phyloP scores from a whole-genome alignment of 768 basidiomycete genomes.

The Mycena pura region DNA sequence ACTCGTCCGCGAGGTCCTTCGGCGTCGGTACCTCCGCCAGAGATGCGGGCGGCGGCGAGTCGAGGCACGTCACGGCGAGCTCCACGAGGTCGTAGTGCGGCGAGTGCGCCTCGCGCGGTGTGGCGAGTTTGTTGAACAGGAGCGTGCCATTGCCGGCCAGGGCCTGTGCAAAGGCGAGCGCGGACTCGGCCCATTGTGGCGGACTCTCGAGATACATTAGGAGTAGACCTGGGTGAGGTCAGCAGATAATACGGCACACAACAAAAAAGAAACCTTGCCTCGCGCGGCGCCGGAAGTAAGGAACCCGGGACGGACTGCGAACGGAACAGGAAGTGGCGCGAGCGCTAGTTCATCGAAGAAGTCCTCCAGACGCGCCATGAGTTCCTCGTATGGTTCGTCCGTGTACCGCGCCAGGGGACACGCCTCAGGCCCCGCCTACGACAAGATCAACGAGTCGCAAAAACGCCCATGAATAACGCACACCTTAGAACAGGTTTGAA shows the following conservation, averaged over 20 bases:
- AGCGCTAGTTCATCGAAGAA: conserved; percentile 27
- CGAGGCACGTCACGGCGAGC: conserved; percentile 27
- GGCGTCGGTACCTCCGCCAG: conserved; percentile 13
- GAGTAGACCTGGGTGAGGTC: conserved; percentile 17
- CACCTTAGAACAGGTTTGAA: conserved; percentile 23
- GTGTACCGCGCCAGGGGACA: conserved; percentile 25
- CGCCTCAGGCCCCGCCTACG: conserved; percentile 25
- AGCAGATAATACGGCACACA: no score
- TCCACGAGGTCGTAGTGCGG: conserved; percentile 13
- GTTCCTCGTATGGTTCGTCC: conserved; percentile 14
- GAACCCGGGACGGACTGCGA: conserved; percentile 21
- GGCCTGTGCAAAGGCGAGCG: conserved; percentile 16
- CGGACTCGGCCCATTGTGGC: conserved; percentile 16
- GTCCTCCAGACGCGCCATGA: conserved; percentile 21
- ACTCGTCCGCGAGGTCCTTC: conserved; percentile 20
- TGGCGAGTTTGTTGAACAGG: conserved; percentile 16
- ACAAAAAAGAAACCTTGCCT: no score
- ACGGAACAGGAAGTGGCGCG: conserved; percentile 22
- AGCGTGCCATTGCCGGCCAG: conserved; percentile 27
- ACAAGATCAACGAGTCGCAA: background rate
- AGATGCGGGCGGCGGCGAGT: conserved; percentile 21
- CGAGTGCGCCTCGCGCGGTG: background rate
- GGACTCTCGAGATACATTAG: conserved; percentile 25
- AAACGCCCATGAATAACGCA: background rate
- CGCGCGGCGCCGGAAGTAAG: conserved; percentile 32